Evolutionary conservation across 257 asterid genomes (phyloP).

Genomic region (Scutellaria galericulata): DNA sequence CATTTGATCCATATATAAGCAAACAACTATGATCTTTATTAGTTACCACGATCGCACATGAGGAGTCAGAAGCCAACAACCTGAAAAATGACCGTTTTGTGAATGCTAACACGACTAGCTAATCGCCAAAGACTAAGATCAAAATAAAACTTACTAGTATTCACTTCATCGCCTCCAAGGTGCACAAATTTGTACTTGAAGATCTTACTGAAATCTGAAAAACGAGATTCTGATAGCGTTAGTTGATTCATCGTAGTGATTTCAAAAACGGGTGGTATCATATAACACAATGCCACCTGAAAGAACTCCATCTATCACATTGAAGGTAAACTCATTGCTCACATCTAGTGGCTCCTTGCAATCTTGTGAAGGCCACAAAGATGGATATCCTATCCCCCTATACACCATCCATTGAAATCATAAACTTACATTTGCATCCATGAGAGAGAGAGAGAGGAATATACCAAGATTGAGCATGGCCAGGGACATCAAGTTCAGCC

Average conservation of each 20-base stretch:
- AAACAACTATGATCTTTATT: not conserved
- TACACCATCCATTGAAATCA: slow-evolving; percentile 10
- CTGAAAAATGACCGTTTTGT: slow-evolving; percentile 48
- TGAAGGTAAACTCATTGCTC: slow-evolving; percentile 80
- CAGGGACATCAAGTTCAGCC: slow-evolving; percentile 94
- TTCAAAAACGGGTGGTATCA: not conserved
- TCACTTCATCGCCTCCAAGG: slow-evolving; percentile 94
- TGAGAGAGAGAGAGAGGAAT: not conserved
- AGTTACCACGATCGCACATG: slow-evolving; percentile 68
- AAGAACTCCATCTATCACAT: slow-evolving; percentile 78
- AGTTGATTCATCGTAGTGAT: slow-evolving; percentile 1
- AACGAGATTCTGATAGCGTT: slow-evolving; percentile 3
- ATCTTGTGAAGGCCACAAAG: slow-evolving; percentile 70
- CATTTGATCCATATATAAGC: not conserved
- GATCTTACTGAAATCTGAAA: slow-evolving; percentile 87
- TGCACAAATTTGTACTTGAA: slow-evolving; percentile 87
- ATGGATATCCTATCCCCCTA: slow-evolving; percentile 94
- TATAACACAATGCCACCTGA: slow-evolving; percentile 56
- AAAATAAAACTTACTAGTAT: slow-evolving; percentile 57
- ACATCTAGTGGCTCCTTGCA: slow-evolving; percentile 89
- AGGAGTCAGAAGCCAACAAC: slow-evolving; percentile 77
- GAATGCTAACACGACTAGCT: not conserved
- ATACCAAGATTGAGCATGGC: slow-evolving; percentile 91
- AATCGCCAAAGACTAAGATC: too few relatives aligned
- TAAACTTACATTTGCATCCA: not conserved